Conservation (phyloP, 169 alveolate genomes). For the Cryptosporidium bovis region DNA sequence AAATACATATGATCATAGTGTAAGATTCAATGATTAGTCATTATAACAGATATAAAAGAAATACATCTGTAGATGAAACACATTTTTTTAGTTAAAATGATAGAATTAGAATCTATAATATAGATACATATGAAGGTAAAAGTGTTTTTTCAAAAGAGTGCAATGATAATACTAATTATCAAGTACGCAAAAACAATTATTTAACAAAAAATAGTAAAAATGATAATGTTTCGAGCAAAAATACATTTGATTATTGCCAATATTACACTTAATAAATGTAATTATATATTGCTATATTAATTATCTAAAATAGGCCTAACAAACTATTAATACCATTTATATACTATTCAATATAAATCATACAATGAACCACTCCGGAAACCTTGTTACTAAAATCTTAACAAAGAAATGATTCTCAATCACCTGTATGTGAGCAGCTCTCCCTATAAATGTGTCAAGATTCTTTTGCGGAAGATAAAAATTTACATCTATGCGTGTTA, state of each 20-base stretch:
- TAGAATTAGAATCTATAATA: not conserved
- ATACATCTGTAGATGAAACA: not conserved
- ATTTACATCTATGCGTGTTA: slow-evolving; percentile 89
- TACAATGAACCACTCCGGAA: slow-evolving; percentile 85
- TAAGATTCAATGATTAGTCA: not conserved
- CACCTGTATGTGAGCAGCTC: slow-evolving; percentile 95
- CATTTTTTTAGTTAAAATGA: not conserved
- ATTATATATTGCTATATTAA: no score
- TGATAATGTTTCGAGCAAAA: not conserved
- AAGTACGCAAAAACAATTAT: no score
- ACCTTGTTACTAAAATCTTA: slow-evolving; percentile 88
- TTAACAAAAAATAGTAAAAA: not conserved
- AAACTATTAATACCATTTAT: not conserved
- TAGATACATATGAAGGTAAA: not conserved
- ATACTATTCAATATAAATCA: not conserved
- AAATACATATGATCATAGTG: not conserved
- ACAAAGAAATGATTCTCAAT: slow-evolving; percentile 90
- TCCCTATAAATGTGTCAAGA: slow-evolving; percentile 91
- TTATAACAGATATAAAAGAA: not conserved
- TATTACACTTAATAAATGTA: no score
- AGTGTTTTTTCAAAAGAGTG: not conserved
- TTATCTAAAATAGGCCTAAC: no score
- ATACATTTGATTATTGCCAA: not conserved
- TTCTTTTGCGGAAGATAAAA: slow-evolving; percentile 87
- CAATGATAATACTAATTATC: not conserved